Percentiles rank a stretch among this genome's conserved stretches.
Conservation (phyloP, 192 early-diverging fungal genomes). For the Podila verticillata region DNA sequence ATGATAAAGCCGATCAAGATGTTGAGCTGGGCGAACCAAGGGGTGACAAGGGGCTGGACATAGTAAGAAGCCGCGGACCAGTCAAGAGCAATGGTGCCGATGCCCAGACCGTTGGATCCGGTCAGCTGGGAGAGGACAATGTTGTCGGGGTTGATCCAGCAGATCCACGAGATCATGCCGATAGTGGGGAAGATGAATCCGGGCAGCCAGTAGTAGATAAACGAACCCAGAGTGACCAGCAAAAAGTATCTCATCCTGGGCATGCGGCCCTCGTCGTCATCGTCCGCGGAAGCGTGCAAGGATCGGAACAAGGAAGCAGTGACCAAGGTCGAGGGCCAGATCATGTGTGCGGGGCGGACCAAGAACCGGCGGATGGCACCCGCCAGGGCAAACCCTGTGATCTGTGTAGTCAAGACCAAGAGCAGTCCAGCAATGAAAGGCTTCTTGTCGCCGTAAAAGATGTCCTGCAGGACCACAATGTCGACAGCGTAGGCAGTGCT, state of each 20-base stretch:
- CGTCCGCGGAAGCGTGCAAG: constrained; percentile 59
- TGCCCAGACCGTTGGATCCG: constrained; percentile 56
- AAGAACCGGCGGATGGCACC: constrained; percentile 79
- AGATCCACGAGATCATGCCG: constrained; percentile 53
- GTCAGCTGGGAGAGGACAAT: constrained; percentile 48
- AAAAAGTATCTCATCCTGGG: constrained; percentile 67
- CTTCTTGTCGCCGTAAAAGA: constrained; percentile 60
- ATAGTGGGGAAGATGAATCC: constrained; percentile 56
- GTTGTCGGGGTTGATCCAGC: constrained; percentile 59
- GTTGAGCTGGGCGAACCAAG: constrained; percentile 56
- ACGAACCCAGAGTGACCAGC: constrained; percentile 53
- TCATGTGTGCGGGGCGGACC: constrained; percentile 82
- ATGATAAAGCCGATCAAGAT: constrained; percentile 56
- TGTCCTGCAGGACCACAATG: constrained; percentile 54
- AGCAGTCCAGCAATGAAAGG: constrained; percentile 58
- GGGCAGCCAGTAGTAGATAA: constrained; percentile 66
- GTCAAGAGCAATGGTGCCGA: constrained; percentile 63
- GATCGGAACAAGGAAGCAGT: constrained; percentile 78
- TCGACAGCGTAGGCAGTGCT: constrained; percentile 60
- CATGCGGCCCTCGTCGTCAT: constrained; percentile 7
- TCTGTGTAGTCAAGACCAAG: constrained; percentile 60
- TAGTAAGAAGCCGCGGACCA: constrained; percentile 56
- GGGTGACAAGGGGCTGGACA: constrained; percentile 29
- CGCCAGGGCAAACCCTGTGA: constrained; percentile 68
- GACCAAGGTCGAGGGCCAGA: constrained; percentile 83